Evolutionary conservation across 2,329 filamentous ascomycete species (phyloP).

Genomic region (Colletotrichum coccodes): DNA sequence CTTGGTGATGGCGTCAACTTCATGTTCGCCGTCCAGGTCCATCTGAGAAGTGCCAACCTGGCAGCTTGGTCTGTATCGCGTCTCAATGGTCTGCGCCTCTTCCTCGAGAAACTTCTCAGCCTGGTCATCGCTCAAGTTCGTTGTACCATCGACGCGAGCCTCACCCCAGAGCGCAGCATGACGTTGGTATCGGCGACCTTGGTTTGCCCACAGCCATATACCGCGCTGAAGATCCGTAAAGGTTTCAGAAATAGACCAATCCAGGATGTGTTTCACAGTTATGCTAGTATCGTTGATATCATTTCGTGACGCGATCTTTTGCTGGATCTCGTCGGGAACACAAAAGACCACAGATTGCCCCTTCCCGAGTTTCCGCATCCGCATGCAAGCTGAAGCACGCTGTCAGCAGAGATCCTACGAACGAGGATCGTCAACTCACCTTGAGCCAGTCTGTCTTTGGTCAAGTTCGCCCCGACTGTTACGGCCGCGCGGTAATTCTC

Average conservation of each 20-base stretch:
- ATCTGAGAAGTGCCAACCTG: neutral
- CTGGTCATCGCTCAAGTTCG: conserved; percentile 36
- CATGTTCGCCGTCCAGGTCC: neutral
- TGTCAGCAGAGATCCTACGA: neutral
- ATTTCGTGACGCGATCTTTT: conserved; percentile 54
- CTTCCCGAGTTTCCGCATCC: conserved; percentile 75
- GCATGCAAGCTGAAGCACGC: conserved; percentile 68
- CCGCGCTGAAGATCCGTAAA: conserved; percentile 57
- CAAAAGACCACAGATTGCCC: conserved; percentile 74
- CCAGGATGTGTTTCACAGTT: conserved; percentile 63
- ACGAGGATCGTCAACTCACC: conserved; percentile 51
- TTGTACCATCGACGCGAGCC: neutral
- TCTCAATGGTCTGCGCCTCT: conserved; percentile 62
- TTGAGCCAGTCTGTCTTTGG: conserved; percentile 77
- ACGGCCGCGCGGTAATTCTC: conserved; percentile 69
- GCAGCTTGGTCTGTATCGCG: conserved; percentile 56
- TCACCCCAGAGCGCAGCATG: conserved; percentile 50
- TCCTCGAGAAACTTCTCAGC: conserved; percentile 62
- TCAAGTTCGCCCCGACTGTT: conserved; percentile 71
- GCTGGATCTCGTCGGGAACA: conserved; percentile 66
- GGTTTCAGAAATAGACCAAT: conserved; percentile 69
- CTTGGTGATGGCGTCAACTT: neutral
- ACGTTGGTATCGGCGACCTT: conserved; percentile 62
- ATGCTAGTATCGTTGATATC: conserved; percentile 43
- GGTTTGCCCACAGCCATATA: conserved; percentile 69